Evolutionary conservation across 1,139 yeast species (phyloP).

Genomic region (Geotrichum armillariae): DNA sequence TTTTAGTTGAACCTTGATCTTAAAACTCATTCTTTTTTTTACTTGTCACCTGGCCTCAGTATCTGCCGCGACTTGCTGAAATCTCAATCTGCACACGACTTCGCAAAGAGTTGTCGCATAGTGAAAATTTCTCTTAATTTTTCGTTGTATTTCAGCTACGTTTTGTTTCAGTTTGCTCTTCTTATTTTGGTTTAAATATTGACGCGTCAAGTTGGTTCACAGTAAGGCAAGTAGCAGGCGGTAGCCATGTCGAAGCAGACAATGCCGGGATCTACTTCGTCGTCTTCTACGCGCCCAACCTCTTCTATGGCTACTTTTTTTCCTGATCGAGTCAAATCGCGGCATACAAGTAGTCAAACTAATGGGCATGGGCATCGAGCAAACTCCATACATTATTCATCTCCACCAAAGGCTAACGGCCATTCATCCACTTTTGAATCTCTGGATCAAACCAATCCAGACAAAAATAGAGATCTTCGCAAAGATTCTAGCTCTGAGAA

Average conservation of each 20-base stretch:
- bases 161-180: no score
- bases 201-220: not conserved
- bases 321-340: slow-evolving; percentile 19
- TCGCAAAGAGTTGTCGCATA: no score
- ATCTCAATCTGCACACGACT: no score
- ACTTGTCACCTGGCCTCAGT: no score
- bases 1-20: no score
- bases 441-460: not conserved
- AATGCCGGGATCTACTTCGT: slow-evolving; percentile 11
- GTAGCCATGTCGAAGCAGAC: slow-evolving; percentile 20
- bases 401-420: slow-evolving; percentile 2
- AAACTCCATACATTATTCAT: slow-evolving; percentile 4
- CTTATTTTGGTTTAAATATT: no score
- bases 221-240: slow-evolving; percentile 1
- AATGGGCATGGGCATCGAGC: not conserved
- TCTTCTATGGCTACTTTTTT: slow-evolving; percentile 22
- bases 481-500: not conserved
- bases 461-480: not conserved
- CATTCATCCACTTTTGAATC: not conserved
- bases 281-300: slow-evolving; percentile 13
- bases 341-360: not conserved
- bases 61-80: no score
- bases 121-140: no score
- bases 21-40: no score
- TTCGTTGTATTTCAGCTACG: no score